Evolutionary conservation across 129 eudicot genomes (phyloP).

Genomic region (Logfia minima): DNA sequence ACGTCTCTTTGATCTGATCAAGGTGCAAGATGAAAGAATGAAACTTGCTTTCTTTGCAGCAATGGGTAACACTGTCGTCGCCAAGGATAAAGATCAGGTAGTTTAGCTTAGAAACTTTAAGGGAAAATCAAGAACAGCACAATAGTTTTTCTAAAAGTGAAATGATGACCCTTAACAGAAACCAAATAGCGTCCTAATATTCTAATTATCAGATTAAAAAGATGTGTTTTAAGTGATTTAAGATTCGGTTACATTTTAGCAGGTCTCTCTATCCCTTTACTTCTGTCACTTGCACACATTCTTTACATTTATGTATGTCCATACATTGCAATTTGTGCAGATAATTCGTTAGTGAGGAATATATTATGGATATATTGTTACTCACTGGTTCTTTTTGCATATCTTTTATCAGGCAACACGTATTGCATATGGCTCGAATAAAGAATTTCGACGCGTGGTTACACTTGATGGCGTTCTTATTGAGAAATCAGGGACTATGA

Average conservation of each 20-base stretch:
- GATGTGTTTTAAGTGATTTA: not conserved
- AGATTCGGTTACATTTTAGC: not conserved
- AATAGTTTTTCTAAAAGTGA: not conserved
- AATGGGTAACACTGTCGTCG: conserved; percentile 82
- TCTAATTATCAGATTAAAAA: too few species aligned
- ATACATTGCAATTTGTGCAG: not conserved
- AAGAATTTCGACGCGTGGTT: conserved; percentile 75
- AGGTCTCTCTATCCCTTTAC: not conserved
- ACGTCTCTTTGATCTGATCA: conserved; percentile 80
- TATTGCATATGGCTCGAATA: conserved; percentile 71
- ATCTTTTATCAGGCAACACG: conserved; percentile 65
- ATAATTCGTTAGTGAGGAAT: not conserved
- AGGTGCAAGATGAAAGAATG: conserved; percentile 82
- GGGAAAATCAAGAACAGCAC: not conserved
- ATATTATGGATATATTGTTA: not conserved
- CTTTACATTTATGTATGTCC: not conserved
- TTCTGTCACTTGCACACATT: not conserved
- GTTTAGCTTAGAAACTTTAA: not conserved
- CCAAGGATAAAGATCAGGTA: conserved; percentile 90
- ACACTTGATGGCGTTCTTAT: conserved; percentile 83
- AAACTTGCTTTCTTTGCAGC: conserved; percentile 87
- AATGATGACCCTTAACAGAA: not conserved
- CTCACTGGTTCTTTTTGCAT: not conserved
- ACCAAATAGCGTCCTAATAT: not conserved
- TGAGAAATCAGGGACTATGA: conserved; percentile 94